phyloP scores from a whole-genome alignment of 2,329 filamentous ascomycete species.

The Penicillium concentricum region DNA sequence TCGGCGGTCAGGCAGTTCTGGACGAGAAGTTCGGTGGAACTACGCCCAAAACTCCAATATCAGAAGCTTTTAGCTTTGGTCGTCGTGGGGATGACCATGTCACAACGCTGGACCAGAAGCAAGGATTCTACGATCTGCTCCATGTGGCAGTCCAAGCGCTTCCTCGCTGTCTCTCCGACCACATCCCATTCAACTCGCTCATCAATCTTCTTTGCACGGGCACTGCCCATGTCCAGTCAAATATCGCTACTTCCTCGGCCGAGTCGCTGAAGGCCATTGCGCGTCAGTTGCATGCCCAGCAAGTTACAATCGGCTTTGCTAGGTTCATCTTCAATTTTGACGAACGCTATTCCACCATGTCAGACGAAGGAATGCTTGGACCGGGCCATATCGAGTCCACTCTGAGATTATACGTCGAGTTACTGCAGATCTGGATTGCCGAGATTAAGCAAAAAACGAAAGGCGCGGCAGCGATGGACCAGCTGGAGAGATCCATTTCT shows the following conservation, averaged over 20 bases:
- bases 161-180: conserved; percentile 85
- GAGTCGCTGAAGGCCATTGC: conserved; percentile 95
- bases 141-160: conserved; percentile 94
- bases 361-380: conserved; percentile 93
- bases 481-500: conserved; percentile 60
- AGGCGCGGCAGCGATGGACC: conserved; percentile 66
- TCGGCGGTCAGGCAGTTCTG: conserved; percentile 89
- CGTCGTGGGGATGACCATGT: conserved; percentile 78
- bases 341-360: conserved; percentile 95
- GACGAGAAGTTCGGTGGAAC: conserved; percentile 91
- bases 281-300: conserved; percentile 85
- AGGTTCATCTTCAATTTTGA: conserved; percentile 99
- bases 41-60: conserved; percentile 89
- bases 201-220: conserved; percentile 95
- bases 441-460: conserved; percentile 86
- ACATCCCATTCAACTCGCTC: conserved; percentile 88
- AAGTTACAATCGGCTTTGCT: conserved; percentile 94
- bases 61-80: conserved; percentile 89
- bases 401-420: conserved; percentile 84
- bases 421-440: conserved; percentile 96
- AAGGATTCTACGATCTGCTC: conserved; percentile 91
- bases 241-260: conserved; percentile 88
- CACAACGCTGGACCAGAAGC: conserved; percentile 74
- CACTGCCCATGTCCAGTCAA: conserved; percentile 89
- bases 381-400: conserved; percentile 94